These are phyloP conservation scores for Sorghum bicolor DNA, from an alignment of 176 grass and related monocot genomes.

Conservation along the genomic window Sorghum_bicolor_NCBIv3 NC_012872.2:65149001-65149500, in stretches of 20 bases:
- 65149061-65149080: background rate
- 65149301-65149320: constrained; percentile 40
- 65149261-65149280: constrained; percentile 35
- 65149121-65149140: background rate
- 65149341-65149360: constrained; percentile 48
- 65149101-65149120: constrained; percentile 14
- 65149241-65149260: constrained; percentile 25
- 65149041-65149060: background rate
- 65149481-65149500: constrained; percentile 51
- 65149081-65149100: constrained; percentile 34
- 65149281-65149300: background rate
- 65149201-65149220: constrained; percentile 33
- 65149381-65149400: constrained; percentile 32
- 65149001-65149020: constrained; percentile 30
- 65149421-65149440: constrained; percentile 12
- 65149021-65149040: background rate
- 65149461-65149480: constrained; percentile 51
- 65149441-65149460: constrained; percentile 34
- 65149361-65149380: constrained; percentile 36
- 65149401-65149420: constrained; percentile 52
- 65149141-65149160: background rate
- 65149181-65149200: background rate
- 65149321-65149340: constrained; percentile 47
- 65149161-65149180: background rate
- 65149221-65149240: constrained; percentile 34